Base-by-base conservation (phyloP, 2,329 filamentous ascomycete species). In the Hypoxylon sp. region DNA sequence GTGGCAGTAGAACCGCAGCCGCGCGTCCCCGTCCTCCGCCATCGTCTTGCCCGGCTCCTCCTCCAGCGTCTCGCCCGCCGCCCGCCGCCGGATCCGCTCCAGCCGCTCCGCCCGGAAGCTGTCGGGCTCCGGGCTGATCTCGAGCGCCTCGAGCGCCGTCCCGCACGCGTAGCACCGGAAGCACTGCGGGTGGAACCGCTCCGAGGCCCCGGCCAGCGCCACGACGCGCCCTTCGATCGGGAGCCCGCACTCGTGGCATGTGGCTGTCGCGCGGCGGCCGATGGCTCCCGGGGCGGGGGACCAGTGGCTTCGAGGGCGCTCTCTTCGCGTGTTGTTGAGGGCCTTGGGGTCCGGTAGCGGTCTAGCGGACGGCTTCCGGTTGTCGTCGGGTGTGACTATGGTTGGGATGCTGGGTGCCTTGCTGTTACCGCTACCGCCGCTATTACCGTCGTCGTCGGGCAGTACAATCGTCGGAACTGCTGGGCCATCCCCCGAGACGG, bases 41-140 rank as follows among this genome's bases (percentile, higher is more conserved):
- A 86, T 85, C 9, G 88, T 90, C 75, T 87, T 81, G 28, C 86
- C 87, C 1, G 88, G 88, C 52, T 85, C 81, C 63, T 92, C 89
- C 4, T 87, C 81, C 9, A 92, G 78, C 0, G 86, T 74, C 69
- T 90, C 85, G 22, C 87, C 88, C 0, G 79, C 79, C 0, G 80
- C 83, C 14, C 91, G 87, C 22, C 86, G 85, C 28, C 80, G 82
- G 72, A 94, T 93, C n/a, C 92, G 87, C 28, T 89, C 87, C 0
- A 97, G 81, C 24, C 96, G 90, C 52, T 90, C 90, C 1, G 80
- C 80, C 45, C 93, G 91, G 70, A 88, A 86, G 42, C 84, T 80
- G 7, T 93, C 88, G 0, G 96, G 96, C 78, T 99, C 96, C 0
- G 93, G 93, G 71, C 96, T 97, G 78, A 99, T 98, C 72, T 97